Evolutionary conservation across 2,329 filamentous ascomycete species (phyloP).

Genomic region (Neofusicoccum laricinum): DNA sequence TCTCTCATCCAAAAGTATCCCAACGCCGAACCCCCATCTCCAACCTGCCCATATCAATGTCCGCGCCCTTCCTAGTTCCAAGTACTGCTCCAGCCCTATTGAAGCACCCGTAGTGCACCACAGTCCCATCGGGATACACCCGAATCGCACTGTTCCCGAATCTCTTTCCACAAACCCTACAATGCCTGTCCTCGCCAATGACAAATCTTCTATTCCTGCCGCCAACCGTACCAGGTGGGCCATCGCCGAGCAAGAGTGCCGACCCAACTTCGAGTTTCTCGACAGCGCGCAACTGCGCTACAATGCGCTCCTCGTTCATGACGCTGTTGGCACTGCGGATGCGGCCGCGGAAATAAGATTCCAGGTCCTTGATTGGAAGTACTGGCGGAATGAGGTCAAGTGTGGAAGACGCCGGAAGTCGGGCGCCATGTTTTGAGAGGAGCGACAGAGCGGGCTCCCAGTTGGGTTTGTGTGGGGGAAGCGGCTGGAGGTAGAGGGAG

Average conservation of each 20-base stretch:
- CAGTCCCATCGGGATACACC: conserved; percentile 69
- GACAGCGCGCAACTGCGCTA: conserved; percentile 72
- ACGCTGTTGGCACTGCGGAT: conserved; percentile 82
- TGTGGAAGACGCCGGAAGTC: conserved; percentile 82
- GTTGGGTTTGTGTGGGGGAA: conserved; percentile 67
- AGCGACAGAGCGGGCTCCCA: conserved; percentile 79
- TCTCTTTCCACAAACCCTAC: conserved; percentile 88
- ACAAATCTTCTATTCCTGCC: conserved; percentile 68
- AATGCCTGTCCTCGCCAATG: conserved; percentile 83
- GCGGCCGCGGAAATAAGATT: conserved; percentile 86
- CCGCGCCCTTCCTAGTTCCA: not conserved
- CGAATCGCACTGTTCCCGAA: conserved; percentile 88
- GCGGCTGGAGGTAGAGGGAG: conserved; percentile 82
- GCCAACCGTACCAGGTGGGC: conserved; percentile 55
- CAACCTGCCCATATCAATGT: not conserved
- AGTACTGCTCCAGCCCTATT: not conserved
- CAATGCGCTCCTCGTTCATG: conserved; percentile 75
- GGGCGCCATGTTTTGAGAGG: conserved; percentile 87
- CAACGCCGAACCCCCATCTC: conserved; percentile 2
- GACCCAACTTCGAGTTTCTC: conserved; percentile 76
- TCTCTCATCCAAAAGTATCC: conserved; percentile 1
- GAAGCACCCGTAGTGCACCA: conserved; percentile 50
- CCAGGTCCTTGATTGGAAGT: conserved; percentile 74
- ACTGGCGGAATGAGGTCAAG: conserved; percentile 79
- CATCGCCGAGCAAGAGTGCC: conserved; percentile 69